Evolutionary conservation across 2,329 filamentous ascomycete species (phyloP).

Genomic region (Botryotinia convoluta): DNA sequence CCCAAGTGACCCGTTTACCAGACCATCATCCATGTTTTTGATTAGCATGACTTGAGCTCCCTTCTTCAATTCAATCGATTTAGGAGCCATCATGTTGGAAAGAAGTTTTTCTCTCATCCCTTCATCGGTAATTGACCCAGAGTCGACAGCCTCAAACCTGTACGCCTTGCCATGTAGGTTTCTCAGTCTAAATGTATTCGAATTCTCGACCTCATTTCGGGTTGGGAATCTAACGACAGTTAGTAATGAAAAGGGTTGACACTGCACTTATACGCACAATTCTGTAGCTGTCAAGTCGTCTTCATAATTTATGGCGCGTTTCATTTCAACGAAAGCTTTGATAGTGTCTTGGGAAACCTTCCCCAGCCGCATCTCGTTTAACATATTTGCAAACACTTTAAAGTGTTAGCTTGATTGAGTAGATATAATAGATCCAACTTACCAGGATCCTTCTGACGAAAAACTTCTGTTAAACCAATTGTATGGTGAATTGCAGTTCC

Average conservation of each 20-base stretch:
- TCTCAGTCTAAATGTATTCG: slow-evolving; percentile 73
- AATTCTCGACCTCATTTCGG: slow-evolving; percentile 80
- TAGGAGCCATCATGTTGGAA: slow-evolving; percentile 89
- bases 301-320: slow-evolving; percentile 66
- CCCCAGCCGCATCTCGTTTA: slow-evolving; percentile 96
- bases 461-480: slow-evolving; percentile 91
- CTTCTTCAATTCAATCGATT: slow-evolving; percentile 75
- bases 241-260: slow-evolving; percentile 24
- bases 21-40: slow-evolving; percentile 91
- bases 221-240: slow-evolving; percentile 68
- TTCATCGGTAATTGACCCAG: slow-evolving; percentile 65
- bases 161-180: slow-evolving; percentile 66
- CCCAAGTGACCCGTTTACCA: slow-evolving; percentile 93
- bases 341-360: slow-evolving; percentile 75
- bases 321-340: slow-evolving; percentile 69
- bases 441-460: slow-evolving; percentile 85
- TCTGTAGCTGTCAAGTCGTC: slow-evolving; percentile 83
- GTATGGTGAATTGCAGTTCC: slow-evolving; percentile 90
- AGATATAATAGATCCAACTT: slow-evolving; percentile 31
- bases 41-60: slow-evolving; percentile 99
- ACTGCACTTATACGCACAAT: slow-evolving; percentile 49
- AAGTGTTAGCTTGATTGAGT: slow-evolving; percentile 33
- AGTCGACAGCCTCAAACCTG: slow-evolving; percentile 71
- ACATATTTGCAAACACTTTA: slow-evolving; percentile 81
- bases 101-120: slow-evolving; percentile 73